Percentiles rank a stretch among this genome's conserved stretches.
These are phyloP conservation scores for Verticillium zaregamsianum DNA, from an alignment of 2,329 filamentous ascomycete species.

Conservation along the genomic window DNA sequence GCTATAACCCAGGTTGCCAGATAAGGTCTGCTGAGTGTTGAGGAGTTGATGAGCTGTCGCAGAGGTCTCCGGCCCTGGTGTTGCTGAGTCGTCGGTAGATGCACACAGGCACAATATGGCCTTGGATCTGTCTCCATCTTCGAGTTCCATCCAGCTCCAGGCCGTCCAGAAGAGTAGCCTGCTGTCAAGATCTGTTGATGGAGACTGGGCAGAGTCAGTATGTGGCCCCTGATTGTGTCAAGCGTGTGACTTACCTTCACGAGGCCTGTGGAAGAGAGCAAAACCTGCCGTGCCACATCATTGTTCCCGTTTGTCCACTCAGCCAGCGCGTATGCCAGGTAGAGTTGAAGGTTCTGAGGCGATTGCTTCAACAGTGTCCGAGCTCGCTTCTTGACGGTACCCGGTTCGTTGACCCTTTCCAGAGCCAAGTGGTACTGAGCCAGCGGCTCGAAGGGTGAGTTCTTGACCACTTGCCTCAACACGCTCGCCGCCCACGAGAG, in stretches of 20 bases:
- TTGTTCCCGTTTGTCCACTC: conserved; percentile 57
- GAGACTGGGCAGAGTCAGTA: neutral
- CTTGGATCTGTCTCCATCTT: conserved; percentile 24
- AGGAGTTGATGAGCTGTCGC: conserved; percentile 38
- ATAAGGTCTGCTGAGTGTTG: conserved; percentile 49
- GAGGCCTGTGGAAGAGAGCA: conserved; percentile 56
- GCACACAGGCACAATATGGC: conserved; percentile 37
- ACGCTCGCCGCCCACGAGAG: conserved; percentile 44
- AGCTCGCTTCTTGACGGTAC: conserved; percentile 62
- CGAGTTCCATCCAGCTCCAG: conserved; percentile 66
- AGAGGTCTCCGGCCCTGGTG: conserved; percentile 9
- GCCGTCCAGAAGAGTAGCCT: conserved; percentile 48
- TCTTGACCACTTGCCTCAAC: conserved; percentile 53
- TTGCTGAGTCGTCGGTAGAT: conserved; percentile 23
- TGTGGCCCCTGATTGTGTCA: no score
- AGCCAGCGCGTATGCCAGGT: conserved; percentile 74
- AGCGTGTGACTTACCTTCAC: conserved; percentile 20
- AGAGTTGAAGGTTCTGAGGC: conserved; percentile 61
- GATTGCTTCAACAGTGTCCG: conserved; percentile 69
- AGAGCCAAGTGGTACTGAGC: conserved; percentile 69
- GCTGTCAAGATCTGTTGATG: neutral
- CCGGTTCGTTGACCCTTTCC: conserved; percentile 50
- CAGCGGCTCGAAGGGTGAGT: conserved; percentile 44
- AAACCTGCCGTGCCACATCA: conserved; percentile 58
- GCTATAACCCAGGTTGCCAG: conserved; percentile 49